phyloP scores from a whole-genome alignment of 1,139 yeast genomes.

The Diutina catenulata region DNA sequence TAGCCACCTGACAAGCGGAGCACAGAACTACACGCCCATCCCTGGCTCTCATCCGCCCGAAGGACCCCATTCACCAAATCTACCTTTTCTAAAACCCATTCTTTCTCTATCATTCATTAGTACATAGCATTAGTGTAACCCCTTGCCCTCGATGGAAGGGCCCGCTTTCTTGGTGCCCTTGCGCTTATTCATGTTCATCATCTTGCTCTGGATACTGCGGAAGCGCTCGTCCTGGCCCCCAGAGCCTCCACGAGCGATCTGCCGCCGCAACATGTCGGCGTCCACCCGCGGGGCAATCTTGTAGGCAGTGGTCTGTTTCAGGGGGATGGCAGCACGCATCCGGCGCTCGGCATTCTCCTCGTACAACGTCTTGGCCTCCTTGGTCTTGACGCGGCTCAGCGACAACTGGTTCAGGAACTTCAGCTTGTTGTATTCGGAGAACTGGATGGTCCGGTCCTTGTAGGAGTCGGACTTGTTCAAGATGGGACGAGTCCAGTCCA shows the following conservation, averaged over 20 bases:
- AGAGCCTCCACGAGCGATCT: conserved; percentile 36
- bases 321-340: conserved; percentile 91
- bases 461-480: conserved; percentile 93
- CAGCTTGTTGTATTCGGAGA: conserved; percentile 58
- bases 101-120: neutral
- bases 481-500: conserved; percentile 98
- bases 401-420: conserved; percentile 35
- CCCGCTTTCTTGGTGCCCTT: conserved; percentile 49
- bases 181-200: conserved; percentile 30
- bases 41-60: no score
- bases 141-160: conserved; percentile 74
- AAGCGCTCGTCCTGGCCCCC: conserved; percentile 58
- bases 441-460: conserved; percentile 71
- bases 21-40: no score
- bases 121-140: conserved; percentile 21
- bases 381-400: conserved; percentile 21
- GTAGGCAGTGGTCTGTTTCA: conserved; percentile 78
- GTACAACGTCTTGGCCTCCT: conserved; percentile 49
- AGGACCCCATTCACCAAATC: no score
- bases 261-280: conserved; percentile 28
- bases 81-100: no score
- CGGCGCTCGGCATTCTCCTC: conserved; percentile 90
- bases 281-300: conserved; percentile 82
- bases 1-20: no score
- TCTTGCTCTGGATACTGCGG: conserved; percentile 53